Conservation (phyloP, 1,284 basidiomycete genomes). For the Malassezia equina region DNA sequence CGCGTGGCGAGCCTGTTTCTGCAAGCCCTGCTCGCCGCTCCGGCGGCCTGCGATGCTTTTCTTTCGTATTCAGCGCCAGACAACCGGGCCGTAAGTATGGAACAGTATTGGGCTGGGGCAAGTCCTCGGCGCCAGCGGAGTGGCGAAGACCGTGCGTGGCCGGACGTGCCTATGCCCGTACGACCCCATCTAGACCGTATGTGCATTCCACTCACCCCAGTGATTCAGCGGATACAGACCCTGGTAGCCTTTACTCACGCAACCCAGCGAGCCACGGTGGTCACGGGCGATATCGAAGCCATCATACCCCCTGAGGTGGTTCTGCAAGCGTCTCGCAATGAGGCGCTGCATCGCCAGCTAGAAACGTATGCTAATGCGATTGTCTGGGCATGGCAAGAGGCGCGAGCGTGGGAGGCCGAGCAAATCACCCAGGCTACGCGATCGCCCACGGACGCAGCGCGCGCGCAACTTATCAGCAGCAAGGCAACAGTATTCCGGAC, state of each 20-base stretch:
- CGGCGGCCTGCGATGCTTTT: not conserved
- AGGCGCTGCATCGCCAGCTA: not conserved
- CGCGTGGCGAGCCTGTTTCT: not conserved
- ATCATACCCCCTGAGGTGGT: slow-evolving; percentile 3
- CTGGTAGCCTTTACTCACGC: not conserved
- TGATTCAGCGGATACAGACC: slow-evolving; percentile 16
- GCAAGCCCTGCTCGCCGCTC: slow-evolving; percentile 8
- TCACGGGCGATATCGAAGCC: slow-evolving; percentile 5
- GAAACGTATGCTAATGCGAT: slow-evolving; percentile 8
- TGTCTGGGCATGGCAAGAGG: slow-evolving; percentile 5
- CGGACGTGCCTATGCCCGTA: not conserved
- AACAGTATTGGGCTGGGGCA: slow-evolving; percentile 8
- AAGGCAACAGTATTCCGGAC: slow-evolving; percentile 1
- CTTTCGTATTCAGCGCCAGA: not conserved
- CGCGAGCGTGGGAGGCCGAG: not conserved
- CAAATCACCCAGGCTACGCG: not conserved
- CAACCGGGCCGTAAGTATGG: not conserved
- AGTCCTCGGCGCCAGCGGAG: not conserved
- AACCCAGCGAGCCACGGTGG: slow-evolving; percentile 6
- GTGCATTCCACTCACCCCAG: not conserved
- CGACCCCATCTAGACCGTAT: not conserved
- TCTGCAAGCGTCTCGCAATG: slow-evolving; percentile 4
- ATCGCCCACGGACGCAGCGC: not conserved
- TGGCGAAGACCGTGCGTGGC: not conserved
- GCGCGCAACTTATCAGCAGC: not conserved